Evolutionary conservation across 768 basidiomycete genomes (phyloP), one percentile per base, ranked within the genome.

Genomic region (Boletus huronensis): DNA sequence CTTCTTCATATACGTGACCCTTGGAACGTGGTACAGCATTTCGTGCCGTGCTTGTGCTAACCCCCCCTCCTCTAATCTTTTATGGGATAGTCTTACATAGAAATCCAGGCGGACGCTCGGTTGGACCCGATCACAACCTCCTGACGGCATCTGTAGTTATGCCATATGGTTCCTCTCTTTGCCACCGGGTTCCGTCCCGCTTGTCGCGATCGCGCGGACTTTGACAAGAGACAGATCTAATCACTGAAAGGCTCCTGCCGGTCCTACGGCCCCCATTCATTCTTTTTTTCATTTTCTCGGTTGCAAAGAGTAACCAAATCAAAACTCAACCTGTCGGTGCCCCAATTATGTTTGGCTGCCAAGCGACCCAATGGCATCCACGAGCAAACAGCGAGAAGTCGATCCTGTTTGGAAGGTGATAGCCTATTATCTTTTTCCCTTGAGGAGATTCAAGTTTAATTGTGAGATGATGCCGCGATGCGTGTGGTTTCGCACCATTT

Each of bases 171-270:
- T 35, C 45, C 29, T 48, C 42, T 44, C 57, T 40, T 46, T 44
- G 58, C 58, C 68, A 65, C 61, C 67, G 65, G 68, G 54, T 57
- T 64, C 59, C 66, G 68, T 69, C 47, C 64, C 68, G 64, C 54
- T 54, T 46, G 53, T 53, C 53, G 52, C 52, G 55, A 65, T 65
- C 61, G 59, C 53, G 66, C 65, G 66, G 67, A 60, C 48, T 51
- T 62, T 52, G 44, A 55, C 56, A 35, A 50, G 26, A 50, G 49
- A 55, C 53, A 57, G 64, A 62, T 69, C 62, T 52, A 66, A 64
- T 64, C 68, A 54, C 41, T 46, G 25, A 36, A 36, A 54, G 19
- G 29, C 45, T 53, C 35, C 57, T 59, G 48, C 50, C 60, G 58
- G 57, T 21, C 39, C 40, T 50, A 40, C 59, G 61, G 52, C 60